Evolutionary conservation across 2,329 filamentous ascomycete species (phyloP).

Genomic region (Fusarium sp.): DNA sequence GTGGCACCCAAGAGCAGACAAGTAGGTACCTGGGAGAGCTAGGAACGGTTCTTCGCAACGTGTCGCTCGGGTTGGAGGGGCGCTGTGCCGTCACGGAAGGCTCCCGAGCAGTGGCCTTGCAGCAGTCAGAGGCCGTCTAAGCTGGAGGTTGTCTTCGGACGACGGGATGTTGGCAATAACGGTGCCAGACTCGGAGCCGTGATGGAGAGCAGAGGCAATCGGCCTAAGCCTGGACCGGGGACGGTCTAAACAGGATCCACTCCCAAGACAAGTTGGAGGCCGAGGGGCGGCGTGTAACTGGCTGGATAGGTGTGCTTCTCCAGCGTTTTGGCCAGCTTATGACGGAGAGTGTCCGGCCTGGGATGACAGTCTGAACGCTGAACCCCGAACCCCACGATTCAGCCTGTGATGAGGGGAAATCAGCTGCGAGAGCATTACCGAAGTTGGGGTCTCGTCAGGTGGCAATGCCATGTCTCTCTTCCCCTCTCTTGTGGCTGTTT

Average conservation of each 20-base stretch:
- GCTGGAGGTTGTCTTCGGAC: constrained; percentile 36
- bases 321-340: constrained; percentile 9
- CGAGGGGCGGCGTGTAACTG: constrained; percentile 36
- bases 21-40: constrained; percentile 9
- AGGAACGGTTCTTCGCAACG: constrained; percentile 24
- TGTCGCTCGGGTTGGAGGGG: constrained; percentile 25
- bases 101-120: constrained; percentile 33
- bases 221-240: constrained; percentile 37
- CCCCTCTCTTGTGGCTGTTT: constrained; percentile 9
- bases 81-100: constrained; percentile 36
- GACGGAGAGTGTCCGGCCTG: constrained; percentile 28
- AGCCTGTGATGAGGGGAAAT: constrained; percentile 28
- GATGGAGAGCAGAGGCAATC: constrained; percentile 32
- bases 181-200: constrained; percentile 31
- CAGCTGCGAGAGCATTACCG: not conserved
- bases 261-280: constrained; percentile 29
- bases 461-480: constrained; percentile 17
- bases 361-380: constrained; percentile 6
- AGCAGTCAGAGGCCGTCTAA: constrained; percentile 11
- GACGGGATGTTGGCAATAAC: constrained; percentile 44
- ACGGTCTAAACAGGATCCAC: constrained; percentile 35
- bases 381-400: constrained; percentile 26
- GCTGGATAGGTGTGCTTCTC: constrained; percentile 22
- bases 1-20: constrained; percentile 25
- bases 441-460: constrained; percentile 18